A percentile compares a stretch with the other conserved stretches of the same genome.
These are phyloP conservation scores for Dioscorea dumetorum DNA, from an alignment of 106 monocot genomes.

Conservation along the genomic window DNA sequence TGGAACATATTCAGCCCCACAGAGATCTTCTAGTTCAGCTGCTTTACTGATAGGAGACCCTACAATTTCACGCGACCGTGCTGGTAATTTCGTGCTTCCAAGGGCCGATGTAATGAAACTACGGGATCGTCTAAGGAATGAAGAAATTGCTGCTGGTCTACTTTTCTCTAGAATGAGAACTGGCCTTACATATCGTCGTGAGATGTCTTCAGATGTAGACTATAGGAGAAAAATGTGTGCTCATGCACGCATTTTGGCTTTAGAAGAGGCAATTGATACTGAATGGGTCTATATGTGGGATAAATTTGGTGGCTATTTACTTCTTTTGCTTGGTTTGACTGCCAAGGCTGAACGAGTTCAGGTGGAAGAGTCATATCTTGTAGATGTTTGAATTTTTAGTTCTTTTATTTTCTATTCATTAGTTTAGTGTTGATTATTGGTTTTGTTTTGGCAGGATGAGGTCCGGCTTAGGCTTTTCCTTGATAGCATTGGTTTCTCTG, in stretches of 20 bases:
- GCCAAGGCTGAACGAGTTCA: slow-evolving; percentile 95
- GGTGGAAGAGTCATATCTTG: slow-evolving; percentile 25
- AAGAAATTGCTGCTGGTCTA: slow-evolving; percentile 73
- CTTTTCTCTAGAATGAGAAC: slow-evolving; percentile 40
- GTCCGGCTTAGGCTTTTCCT: slow-evolving; percentile 95
- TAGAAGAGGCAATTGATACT: slow-evolving; percentile 98
- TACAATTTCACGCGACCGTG: slow-evolving; percentile 67
- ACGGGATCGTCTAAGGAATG: slow-evolving; percentile 91
- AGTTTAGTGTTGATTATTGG: background rate
- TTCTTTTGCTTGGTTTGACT: slow-evolving; percentile 97
- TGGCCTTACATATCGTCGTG: slow-evolving; percentile 36
- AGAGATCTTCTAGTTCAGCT: slow-evolving; percentile 95
- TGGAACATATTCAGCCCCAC: slow-evolving; percentile 96
- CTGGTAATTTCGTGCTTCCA: slow-evolving; percentile 97
- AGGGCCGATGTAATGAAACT: slow-evolving; percentile 94
- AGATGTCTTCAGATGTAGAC: slow-evolving; percentile 53
- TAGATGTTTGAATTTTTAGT: background rate
- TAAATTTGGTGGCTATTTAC: slow-evolving; percentile 97
- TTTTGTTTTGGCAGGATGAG: slow-evolving; percentile 65
- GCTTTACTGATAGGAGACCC: slow-evolving; percentile 97
- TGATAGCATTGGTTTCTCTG: slow-evolving; percentile 92
- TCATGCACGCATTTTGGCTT: slow-evolving; percentile 93
- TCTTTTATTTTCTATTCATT: background rate
- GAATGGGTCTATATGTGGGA: slow-evolving; percentile 99
- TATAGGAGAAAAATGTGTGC: slow-evolving; percentile 93